phyloP scores from a whole-genome alignment of 1,284 basidiomycete genomes.

The Anthracocystis walkeri region DNA sequence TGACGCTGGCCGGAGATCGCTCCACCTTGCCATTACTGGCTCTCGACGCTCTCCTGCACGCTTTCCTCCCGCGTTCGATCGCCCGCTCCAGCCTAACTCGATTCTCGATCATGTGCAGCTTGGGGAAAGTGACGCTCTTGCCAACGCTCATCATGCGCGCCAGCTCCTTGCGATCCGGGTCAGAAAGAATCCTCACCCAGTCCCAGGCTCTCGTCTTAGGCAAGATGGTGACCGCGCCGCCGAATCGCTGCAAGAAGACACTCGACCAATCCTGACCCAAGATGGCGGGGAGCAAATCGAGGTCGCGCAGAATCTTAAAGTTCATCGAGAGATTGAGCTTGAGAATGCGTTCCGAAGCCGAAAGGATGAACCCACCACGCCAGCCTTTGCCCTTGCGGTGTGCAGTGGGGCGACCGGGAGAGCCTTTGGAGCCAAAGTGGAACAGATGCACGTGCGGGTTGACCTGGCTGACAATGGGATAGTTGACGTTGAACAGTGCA shows the following conservation, averaged over 20 bases:
- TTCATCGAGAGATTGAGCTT: conserved; percentile 67
- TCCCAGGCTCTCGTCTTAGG: conserved; percentile 64
- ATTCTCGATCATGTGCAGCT: conserved; percentile 68
- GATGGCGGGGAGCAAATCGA: conserved; percentile 64
- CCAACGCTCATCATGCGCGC: conserved; percentile 60
- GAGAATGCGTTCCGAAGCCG: conserved; percentile 69
- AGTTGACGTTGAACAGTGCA: conserved; percentile 78
- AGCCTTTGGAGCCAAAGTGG: conserved; percentile 93
- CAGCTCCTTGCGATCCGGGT: conserved; percentile 64
- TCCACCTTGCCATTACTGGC: conserved; percentile 15
- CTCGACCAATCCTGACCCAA: conserved; percentile 66
- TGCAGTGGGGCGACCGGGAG: conserved; percentile 91
- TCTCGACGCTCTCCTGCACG: conserved; percentile 36
- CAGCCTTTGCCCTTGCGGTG: conserved; percentile 86
- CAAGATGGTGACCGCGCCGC: conserved; percentile 66
- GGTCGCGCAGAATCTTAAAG: conserved; percentile 67
- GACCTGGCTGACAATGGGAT: conserved; percentile 93
- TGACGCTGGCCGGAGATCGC: conserved; percentile 9
- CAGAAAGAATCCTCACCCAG: conserved; percentile 64
- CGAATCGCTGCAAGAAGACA: conserved; percentile 66
- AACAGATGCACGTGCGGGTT: conserved; percentile 99
- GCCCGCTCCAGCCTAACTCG: conserved; percentile 63
- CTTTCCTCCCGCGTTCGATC: conserved; percentile 57
- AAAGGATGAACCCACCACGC: conserved; percentile 86
- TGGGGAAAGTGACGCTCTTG: conserved; percentile 64